Evolutionary conservation across 352 stramenopile species (phyloP).

Genomic region (Globisporangium rhizosaccharum): DNA sequence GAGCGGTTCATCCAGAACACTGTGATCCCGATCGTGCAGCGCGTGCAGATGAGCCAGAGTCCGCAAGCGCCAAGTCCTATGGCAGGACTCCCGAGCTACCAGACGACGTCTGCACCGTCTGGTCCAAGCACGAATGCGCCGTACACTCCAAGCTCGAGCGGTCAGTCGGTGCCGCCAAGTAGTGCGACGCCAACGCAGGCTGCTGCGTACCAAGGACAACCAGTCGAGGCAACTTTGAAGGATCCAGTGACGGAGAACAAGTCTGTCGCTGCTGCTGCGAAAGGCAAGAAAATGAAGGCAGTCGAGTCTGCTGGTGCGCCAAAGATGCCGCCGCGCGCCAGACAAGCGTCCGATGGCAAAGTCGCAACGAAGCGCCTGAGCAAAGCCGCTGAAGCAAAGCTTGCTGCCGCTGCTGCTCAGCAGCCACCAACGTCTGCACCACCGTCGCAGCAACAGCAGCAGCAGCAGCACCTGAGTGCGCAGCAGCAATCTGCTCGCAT

Average conservation of each 20-base stretch:
- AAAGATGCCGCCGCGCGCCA: constrained; percentile 12
- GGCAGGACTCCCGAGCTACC: not conserved
- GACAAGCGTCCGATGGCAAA: constrained; percentile 6
- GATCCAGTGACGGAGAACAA: too few relatives aligned
- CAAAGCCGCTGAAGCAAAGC: constrained; percentile 11
- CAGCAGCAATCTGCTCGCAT: not conserved
- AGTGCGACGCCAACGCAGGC: not conserved
- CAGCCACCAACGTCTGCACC: not conserved
- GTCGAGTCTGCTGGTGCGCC: constrained; percentile 3
- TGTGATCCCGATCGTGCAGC: constrained; percentile 70
- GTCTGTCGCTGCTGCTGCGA: not conserved
- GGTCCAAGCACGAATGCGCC: not conserved
- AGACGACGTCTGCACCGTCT: not conserved
- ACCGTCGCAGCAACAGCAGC: not conserved
- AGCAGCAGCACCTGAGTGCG: not conserved
- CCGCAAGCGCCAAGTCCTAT: constrained; percentile 7
- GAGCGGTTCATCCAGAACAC: constrained; percentile 78
- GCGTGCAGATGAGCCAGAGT: constrained; percentile 27
- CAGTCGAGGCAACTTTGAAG: too few relatives aligned
- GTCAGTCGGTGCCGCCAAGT: not conserved
- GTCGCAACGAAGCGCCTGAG: constrained; percentile 5
- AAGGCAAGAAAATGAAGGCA: constrained; percentile 11
- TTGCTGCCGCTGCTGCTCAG: constrained; percentile 3
- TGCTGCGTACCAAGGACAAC: too few relatives aligned
- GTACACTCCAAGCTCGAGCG: not conserved